Percentiles rank a stretch among this genome's conserved stretches.
Evolutionary conservation across 2,329 filamentous ascomycete species (phyloP).

Genomic region (Pseudodiploospora longispora): DNA sequence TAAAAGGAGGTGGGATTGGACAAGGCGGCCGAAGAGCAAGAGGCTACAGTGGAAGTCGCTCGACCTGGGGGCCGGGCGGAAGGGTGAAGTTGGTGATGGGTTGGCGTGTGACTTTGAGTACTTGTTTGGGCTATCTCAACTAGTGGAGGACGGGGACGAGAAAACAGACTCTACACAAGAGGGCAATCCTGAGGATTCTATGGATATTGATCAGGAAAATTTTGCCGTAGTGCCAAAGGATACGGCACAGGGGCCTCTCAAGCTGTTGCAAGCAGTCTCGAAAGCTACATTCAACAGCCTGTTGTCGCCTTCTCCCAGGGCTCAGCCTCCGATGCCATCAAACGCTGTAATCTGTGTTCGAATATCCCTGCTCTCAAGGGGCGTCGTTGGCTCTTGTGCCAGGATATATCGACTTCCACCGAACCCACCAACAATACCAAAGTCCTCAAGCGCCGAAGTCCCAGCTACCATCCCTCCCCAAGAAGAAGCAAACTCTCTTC

Average conservation of each 20-base stretch:
- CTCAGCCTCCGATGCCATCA: conserved; percentile 18
- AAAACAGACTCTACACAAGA: conserved; percentile 13
- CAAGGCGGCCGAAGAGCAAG: conserved; percentile 72
- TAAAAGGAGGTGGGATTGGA: conserved; percentile 72
- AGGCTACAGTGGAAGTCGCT: conserved; percentile 67
- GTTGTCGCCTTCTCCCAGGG: conserved; percentile 12
- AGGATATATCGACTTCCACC: conserved; percentile 77
- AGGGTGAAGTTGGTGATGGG: conserved; percentile 75
- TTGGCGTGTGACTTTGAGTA: conserved; percentile 78
- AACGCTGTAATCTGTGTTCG: conserved; percentile 51
- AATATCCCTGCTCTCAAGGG: conserved; percentile 60
- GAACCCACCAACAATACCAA: conserved; percentile 10
- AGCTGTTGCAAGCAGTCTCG: conserved; percentile 16
- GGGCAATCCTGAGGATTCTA: conserved; percentile 19
- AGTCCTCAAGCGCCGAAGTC: conserved; percentile 33
- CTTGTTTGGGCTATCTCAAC: conserved; percentile 38
- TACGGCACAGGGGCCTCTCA: conserved; percentile 4
- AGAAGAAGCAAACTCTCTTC: conserved; percentile 21
- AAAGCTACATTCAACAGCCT: conserved; percentile 23
- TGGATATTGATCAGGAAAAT: conserved; percentile 22
- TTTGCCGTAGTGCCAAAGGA: neutral
- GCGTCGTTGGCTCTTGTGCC: conserved; percentile 62
- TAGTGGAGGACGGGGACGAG: conserved; percentile 8
- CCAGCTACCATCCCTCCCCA: conserved; percentile 34
- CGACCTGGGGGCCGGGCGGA: conserved; percentile 63